These are phyloP conservation scores for Naganishia friedmannii DNA, from an alignment of 768 basidiomycete genomes.

Conservation along the genomic window DNA sequence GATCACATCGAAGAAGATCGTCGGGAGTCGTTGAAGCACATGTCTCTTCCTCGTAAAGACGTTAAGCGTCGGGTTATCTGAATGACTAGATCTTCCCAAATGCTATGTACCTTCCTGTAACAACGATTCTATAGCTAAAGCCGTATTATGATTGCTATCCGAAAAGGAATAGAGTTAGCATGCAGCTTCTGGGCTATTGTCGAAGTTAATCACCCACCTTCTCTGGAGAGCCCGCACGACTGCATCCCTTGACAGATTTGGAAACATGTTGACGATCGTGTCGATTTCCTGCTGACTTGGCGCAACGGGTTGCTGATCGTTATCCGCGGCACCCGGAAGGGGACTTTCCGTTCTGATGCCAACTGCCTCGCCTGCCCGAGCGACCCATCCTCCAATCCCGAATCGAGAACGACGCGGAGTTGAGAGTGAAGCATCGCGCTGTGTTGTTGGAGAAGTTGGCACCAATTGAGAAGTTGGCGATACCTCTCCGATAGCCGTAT, in stretches of 20 bases:
- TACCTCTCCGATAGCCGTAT: not conserved
- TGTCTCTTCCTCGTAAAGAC: not conserved
- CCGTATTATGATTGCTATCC: constrained; percentile 65
- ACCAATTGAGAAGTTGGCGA: not conserved
- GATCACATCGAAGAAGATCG: not conserved
- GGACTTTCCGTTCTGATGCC: constrained; percentile 24
- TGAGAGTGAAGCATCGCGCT: not conserved
- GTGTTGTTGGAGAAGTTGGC: not conserved
- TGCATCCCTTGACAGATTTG: constrained; percentile 68
- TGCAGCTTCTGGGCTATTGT: not conserved
- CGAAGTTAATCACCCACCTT: constrained; percentile 59
- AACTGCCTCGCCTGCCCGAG: constrained; percentile 13
- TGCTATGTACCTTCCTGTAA: constrained; percentile 52
- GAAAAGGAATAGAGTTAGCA: constrained; percentile 5
- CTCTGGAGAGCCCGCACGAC: constrained; percentile 74
- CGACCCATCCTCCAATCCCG: constrained; percentile 22
- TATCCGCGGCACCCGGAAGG: not conserved
- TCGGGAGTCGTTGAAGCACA: not conserved
- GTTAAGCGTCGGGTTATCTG: not conserved
- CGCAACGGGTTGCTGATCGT: constrained; percentile 44
- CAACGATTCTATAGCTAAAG: constrained; percentile 76
- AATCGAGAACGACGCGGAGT: not conserved
- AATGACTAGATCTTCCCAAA: not conserved
- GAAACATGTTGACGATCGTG: constrained; percentile 75
- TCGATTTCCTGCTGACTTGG: constrained; percentile 61